Percentiles rank a stretch among this genome's conserved stretches.
These are phyloP conservation scores for Acephala macrosclerotiorum DNA, from an alignment of 2,329 filamentous ascomycete species.

Conservation along the genomic window DNA sequence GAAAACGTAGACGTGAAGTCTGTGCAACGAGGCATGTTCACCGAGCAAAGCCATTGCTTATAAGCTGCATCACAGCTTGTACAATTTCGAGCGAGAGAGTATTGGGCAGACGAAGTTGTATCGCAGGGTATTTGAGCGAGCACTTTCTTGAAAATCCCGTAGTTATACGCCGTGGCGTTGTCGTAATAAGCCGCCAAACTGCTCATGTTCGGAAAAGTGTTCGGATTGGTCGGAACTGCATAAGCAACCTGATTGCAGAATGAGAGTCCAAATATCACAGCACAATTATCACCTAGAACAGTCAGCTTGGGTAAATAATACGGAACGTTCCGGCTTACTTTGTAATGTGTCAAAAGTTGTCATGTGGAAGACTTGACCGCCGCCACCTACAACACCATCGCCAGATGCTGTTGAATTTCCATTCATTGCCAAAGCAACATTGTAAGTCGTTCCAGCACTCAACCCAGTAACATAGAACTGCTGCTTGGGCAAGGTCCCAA, in stretches of 20 bases:
- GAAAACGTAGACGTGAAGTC: conserved; percentile 70
- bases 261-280: conserved; percentile 82
- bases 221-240: conserved; percentile 83
- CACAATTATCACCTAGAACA: conserved; percentile 75
- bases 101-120: conserved; percentile 73
- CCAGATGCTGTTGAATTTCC: conserved; percentile 61
- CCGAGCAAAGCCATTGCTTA: conserved; percentile 94
- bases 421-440: conserved; percentile 73
- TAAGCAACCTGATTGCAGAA: conserved; percentile 92
- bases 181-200: conserved; percentile 80
- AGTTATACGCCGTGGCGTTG: conserved; percentile 71
- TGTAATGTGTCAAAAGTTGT: conserved; percentile 81
- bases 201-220: conserved; percentile 64
- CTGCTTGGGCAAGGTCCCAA: conserved; percentile 76
- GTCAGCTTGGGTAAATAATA: conserved; percentile 22
- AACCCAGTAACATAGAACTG: conserved; percentile 86
- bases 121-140: conserved; percentile 88
- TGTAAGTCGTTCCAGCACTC: conserved; percentile 74
- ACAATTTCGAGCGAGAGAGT: conserved; percentile 83
- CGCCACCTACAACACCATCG: conserved; percentile 68
- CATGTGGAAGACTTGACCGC: conserved; percentile 75
- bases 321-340: conserved; percentile 56
- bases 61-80: conserved; percentile 80
- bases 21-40: conserved; percentile 90
- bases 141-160: conserved; percentile 80